A percentile compares a stretch with the other conserved stretches of the same genome.
These are phyloP conservation scores for Poronia punctata DNA, from an alignment of 495 filamentous ascomycete genomes.

Conservation along the genomic window DNA sequence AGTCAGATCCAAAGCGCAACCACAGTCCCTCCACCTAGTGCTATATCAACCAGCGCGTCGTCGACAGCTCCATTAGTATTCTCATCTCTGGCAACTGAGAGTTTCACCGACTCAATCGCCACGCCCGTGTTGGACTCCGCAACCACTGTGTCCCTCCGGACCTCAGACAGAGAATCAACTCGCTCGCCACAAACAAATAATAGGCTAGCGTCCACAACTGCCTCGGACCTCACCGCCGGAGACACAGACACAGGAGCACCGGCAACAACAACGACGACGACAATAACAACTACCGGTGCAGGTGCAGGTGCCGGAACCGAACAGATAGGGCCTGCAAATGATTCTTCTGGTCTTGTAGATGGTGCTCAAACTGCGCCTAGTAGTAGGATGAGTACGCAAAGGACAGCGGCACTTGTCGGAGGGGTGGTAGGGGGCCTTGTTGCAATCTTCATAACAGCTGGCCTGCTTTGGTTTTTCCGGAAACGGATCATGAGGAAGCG, in stretches of 20 bases:
- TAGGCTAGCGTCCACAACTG: slow-evolving; percentile 5
- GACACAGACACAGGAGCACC: slow-evolving; percentile 1
- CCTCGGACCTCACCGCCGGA: not conserved
- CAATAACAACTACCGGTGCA: slow-evolving; percentile 7
- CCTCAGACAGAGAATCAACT: not conserved
- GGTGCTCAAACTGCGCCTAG: slow-evolving; percentile 10
- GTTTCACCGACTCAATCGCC: not conserved
- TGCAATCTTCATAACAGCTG: slow-evolving; percentile 36
- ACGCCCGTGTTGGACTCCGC: not conserved
- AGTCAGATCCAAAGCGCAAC: slow-evolving; percentile 1
- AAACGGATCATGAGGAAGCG: slow-evolving; percentile 30
- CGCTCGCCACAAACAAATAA: not conserved
- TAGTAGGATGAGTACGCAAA: slow-evolving; percentile 23
- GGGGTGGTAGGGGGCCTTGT: slow-evolving; percentile 45
- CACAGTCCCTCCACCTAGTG: not conserved
- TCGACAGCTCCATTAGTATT: not conserved
- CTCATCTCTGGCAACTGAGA: not conserved
- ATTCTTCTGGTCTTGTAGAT: slow-evolving; percentile 4
- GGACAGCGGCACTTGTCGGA: slow-evolving; percentile 38
- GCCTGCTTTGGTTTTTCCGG: slow-evolving; percentile 44
- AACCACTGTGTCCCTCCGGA: not conserved
- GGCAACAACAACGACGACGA: slow-evolving; percentile 2
- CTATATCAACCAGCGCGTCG: slow-evolving; percentile 1
- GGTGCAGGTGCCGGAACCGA: not conserved
- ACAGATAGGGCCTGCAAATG: slow-evolving; percentile 11